Conservation (phyloP, 108 stramenopile genomes). For the Tribonema minus region DNA sequence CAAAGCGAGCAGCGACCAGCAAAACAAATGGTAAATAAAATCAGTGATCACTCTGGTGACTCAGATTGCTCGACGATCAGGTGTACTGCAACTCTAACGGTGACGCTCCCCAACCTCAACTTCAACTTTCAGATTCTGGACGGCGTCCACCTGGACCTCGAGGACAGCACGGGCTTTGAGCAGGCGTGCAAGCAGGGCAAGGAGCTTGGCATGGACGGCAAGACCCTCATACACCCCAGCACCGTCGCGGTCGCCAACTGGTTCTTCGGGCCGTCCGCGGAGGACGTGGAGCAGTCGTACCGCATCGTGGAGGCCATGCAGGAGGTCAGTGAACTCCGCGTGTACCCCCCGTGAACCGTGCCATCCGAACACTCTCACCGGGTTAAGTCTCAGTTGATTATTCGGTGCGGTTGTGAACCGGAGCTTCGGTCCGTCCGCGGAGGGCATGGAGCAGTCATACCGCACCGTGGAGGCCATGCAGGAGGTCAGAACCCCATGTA, state of each 20-base stretch:
- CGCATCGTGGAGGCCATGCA: constrained; percentile 13
- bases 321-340: constrained; percentile 2
- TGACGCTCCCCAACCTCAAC: no score
- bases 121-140: constrained; percentile 12
- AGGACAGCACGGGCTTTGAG: constrained; percentile 25
- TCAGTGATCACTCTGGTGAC: no score
- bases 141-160: constrained; percentile 36
- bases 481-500: not conserved
- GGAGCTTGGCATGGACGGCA: constrained; percentile 31
- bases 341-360: no score
- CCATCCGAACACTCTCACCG: not conserved
- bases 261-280: constrained; percentile 35
- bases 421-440: constrained; percentile 30
- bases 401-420: not conserved
- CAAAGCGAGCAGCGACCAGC: no score
- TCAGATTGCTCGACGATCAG: no score
- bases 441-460: constrained; percentile 28
- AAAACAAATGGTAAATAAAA: no score
- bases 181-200: constrained; percentile 1
- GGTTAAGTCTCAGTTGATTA: not conserved
- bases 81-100: no score
- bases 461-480: constrained; percentile 10
- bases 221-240: constrained; percentile 42
- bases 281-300: constrained; percentile 33
- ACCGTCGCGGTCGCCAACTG: constrained; percentile 34